phyloP scores from a whole-genome alignment of 1,139 yeast genomes.

The Hansenula anomala region DNA sequence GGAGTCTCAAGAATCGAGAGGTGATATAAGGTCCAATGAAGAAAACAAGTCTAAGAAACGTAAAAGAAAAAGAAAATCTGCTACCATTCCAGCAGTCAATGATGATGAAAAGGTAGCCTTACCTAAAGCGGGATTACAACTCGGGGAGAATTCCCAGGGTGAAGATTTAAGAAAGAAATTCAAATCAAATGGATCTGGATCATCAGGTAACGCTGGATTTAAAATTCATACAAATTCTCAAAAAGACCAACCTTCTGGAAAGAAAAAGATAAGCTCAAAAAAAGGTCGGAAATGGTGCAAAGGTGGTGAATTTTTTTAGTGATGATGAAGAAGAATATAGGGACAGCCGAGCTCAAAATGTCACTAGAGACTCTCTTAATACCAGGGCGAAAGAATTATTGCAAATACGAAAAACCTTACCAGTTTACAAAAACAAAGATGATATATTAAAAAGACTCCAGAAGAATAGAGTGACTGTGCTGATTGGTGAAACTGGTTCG shows the following conservation, averaged over 20 bases:
- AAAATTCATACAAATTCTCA: neutral
- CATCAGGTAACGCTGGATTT: neutral
- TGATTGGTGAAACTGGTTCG: conserved; percentile 96
- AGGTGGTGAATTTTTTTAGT: conserved; percentile 26
- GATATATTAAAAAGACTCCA: conserved; percentile 53
- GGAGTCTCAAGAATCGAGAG: neutral
- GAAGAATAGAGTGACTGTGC: conserved; percentile 62
- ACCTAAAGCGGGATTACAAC: too few relatives aligned
- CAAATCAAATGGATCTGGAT: neutral
- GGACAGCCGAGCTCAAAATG: conserved; percentile 6
- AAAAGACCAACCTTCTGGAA: neutral
- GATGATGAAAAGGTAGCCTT: too few relatives aligned
- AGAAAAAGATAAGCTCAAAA: conserved; percentile 4
- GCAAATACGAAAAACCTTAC: conserved; percentile 53
- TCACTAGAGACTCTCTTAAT: conserved; percentile 22
- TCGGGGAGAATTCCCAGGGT: too few relatives aligned
- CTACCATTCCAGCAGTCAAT: neutral
- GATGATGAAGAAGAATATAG: conserved; percentile 27
- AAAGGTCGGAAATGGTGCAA: conserved; percentile 5
- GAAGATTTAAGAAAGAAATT: too few relatives aligned
- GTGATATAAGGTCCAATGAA: neutral
- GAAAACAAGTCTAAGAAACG: neutral
- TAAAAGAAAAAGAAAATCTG: neutral
- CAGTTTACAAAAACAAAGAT: conserved; percentile 70
- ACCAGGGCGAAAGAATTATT: conserved; percentile 44